Evolutionary conservation across 441 rosid species (phyloP), one percentile per base, ranked within the genome.

Genomic region (Pelargonium hybrid): DNA sequence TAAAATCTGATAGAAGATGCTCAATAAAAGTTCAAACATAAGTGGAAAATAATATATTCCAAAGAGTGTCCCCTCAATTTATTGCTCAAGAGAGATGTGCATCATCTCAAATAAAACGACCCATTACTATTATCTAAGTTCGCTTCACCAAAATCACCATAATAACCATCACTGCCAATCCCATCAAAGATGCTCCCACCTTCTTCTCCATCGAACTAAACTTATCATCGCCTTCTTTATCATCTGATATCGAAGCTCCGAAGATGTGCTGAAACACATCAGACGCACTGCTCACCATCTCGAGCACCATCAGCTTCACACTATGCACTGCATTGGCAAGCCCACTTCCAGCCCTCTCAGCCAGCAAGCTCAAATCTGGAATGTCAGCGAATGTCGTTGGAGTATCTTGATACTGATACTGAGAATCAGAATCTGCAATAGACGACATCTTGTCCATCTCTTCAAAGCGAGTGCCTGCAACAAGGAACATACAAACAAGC

Each of bases 71-170:
- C 2, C 29, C 29, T 26, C 29, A 26, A 26, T 26, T 26, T 26
- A 26, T 26, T 26, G 29, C 29, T 26, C 2, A 26, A 26, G 29
- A 26, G 29, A 26, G 29, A 26, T 26, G 29, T n/a, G n/a, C 29
- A 26, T 47, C 1, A 2, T 47, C 11, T 47, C 15, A 47, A n/a
- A 50, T 18, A 50, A 50, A n/a, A n/a, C n/a, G n/a, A n/a, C n/a
- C n/a, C n/a, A n/a, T n/a, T n/a, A n/a, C n/a, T n/a, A n/a, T n/a
- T n/a, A n/a, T n/a, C 57, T 69, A 69, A 26, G 50, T 10, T 7
- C 77, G 70, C 59, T 47, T 75, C 29, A 75, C 45, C 47, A 70
- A 45, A 73, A 75, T 70, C 17, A 75, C 68, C 17, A 75, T 20
- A 39, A 75, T 66, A 10, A 47, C 70, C 69, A 75, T 1, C 61